Evolutionary conservation across 805 yeast genomes (phyloP).

Genomic region (Blastobotrys chiropterorum): DNA sequence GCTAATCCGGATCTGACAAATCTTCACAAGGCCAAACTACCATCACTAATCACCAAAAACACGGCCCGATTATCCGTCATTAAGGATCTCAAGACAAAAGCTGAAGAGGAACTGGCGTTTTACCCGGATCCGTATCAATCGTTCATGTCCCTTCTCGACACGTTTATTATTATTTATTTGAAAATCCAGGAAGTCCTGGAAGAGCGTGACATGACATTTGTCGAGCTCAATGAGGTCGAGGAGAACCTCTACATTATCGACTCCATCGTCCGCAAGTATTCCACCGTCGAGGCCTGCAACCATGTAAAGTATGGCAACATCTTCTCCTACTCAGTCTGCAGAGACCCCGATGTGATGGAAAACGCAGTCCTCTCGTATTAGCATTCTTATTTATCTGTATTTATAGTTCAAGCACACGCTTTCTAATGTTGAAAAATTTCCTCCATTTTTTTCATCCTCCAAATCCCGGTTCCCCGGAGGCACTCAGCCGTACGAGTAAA

Average conservation of each 20-base stretch:
- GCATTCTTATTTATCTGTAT: background rate
- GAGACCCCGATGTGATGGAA: background rate
- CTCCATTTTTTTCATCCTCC: too few relatives aligned
- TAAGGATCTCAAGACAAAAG: conserved; percentile 1
- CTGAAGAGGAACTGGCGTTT: conserved; percentile 15
- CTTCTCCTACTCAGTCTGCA: background rate
- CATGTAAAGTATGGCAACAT: background rate
- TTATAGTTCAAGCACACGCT: background rate
- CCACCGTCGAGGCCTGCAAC: background rate
- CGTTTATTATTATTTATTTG: conserved; percentile 8
- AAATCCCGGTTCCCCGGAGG: too few relatives aligned
- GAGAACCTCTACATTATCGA: conserved; percentile 5
- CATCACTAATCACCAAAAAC: conserved; percentile 1
- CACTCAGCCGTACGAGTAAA: too few relatives aligned
- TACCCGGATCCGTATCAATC: conserved; percentile 16
- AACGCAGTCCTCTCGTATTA: background rate
- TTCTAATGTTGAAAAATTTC: too few relatives aligned
- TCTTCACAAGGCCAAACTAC: conserved; percentile 1
- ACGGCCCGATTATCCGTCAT: conserved; percentile 5
- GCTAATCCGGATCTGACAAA: background rate
- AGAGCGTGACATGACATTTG: conserved; percentile 1
- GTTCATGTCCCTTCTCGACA: conserved; percentile 14
- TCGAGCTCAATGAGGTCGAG: conserved; percentile 5
- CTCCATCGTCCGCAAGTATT: background rate
- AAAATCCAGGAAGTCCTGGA: background rate